These are phyloP conservation scores for Stagonosporopsis tanaceti DNA, from an alignment of 2,329 filamentous ascomycete species.

Conservation along the genomic window DNA sequence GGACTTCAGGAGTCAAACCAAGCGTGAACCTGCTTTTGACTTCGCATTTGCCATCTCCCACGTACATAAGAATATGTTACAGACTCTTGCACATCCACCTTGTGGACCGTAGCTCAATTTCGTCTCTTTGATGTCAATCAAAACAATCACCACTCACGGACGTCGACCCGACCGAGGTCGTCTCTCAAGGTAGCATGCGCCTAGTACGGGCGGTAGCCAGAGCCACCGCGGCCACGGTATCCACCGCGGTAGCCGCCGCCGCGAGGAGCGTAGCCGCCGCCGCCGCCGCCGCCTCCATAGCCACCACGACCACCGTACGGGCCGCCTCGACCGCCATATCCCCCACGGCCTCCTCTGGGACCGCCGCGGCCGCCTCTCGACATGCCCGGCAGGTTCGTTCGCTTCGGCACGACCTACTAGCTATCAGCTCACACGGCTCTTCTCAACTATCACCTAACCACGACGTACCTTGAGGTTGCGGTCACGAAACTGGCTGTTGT, in stretches of 20 bases:
- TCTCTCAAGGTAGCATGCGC: neutral
- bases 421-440: slow-evolving; percentile 9
- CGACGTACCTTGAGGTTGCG: slow-evolving; percentile 85
- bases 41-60: neutral
- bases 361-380: slow-evolving; percentile 74
- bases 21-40: neutral
- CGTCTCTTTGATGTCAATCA: neutral
- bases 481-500: slow-evolving; percentile 95
- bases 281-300: slow-evolving; percentile 48
- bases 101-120: neutral
- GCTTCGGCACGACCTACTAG: slow-evolving; percentile 80
- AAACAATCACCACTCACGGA: neutral
- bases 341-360: slow-evolving; percentile 61
- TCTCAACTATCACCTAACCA: neutral
- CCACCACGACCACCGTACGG: slow-evolving; percentile 54
- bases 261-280: slow-evolving; percentile 58
- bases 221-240: slow-evolving; percentile 45
- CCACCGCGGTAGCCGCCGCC: slow-evolving; percentile 54
- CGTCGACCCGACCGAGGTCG: slow-evolving; percentile 23
- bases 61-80: slow-evolving; percentile 9
- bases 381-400: slow-evolving; percentile 97
- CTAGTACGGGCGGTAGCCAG: slow-evolving; percentile 45
- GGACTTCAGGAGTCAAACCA: neutral
- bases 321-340: slow-evolving; percentile 59
- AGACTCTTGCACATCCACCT: neutral